phyloP scores from a whole-genome alignment of 73 alveolate genomes.

The Loxodes magnus region DNA sequence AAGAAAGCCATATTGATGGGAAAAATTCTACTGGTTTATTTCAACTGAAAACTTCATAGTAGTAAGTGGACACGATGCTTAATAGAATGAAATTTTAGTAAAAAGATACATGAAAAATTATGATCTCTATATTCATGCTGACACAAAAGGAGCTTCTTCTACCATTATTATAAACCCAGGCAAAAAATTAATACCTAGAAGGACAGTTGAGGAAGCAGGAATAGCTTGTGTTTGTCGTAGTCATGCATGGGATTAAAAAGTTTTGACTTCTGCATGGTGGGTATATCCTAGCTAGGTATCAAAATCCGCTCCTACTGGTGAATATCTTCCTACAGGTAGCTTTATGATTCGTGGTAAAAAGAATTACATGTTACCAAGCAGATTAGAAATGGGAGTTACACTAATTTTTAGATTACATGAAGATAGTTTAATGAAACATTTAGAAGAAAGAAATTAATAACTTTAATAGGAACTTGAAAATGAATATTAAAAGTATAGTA shows the following conservation, averaged over 20 bases:
- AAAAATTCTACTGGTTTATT: constrained; percentile 82
- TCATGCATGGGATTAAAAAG: constrained; percentile 74
- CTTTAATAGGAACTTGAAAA: constrained; percentile 9
- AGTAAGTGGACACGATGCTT: constrained; percentile 71
- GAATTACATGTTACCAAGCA: constrained; percentile 64
- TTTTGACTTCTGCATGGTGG: constrained; percentile 75
- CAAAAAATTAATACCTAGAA: constrained; percentile 39
- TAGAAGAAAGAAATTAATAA: constrained; percentile 8
- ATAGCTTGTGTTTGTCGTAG: constrained; percentile 46
- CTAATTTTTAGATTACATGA: constrained; percentile 58
- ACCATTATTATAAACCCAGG: constrained; percentile 66
- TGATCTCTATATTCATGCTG: constrained; percentile 79
- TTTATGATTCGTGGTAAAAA: constrained; percentile 85
- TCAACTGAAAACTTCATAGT: constrained; percentile 68
- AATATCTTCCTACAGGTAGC: constrained; percentile 61
- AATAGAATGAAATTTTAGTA: constrained; percentile 67
- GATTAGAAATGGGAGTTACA: constrained; percentile 72
- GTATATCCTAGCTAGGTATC: constrained; percentile 72
- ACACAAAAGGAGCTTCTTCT: constrained; percentile 81
- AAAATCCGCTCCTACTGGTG: constrained; percentile 71
- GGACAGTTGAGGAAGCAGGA: constrained; percentile 75
- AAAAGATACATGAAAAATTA: constrained; percentile 56
- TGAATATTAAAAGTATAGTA: constrained; percentile 14
- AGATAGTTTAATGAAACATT: constrained; percentile 24
- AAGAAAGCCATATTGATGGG: constrained; percentile 77